phyloP scores from a whole-genome alignment of 352 stramenopile genomes.

The Pythium brassicae region DNA sequence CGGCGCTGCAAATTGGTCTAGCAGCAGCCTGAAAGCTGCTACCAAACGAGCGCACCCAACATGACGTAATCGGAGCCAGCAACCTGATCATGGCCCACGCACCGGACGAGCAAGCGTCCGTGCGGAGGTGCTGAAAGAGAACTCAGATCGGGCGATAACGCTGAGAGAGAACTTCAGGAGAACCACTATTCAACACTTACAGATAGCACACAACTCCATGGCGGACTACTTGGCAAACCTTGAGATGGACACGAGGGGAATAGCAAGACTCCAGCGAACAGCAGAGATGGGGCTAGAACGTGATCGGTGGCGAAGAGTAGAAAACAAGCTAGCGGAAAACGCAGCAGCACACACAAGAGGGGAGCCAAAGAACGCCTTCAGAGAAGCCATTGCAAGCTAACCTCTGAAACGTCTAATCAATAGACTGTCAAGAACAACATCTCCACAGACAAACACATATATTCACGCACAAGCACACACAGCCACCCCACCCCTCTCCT shows the following conservation, averaged over 20 bases:
- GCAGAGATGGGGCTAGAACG: too few species aligned
- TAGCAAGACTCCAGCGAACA: too few species aligned
- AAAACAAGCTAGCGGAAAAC: too few species aligned
- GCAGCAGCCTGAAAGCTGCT: background rate
- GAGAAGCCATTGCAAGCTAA: too few species aligned
- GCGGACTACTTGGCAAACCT: background rate
- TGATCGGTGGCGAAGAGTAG: too few species aligned
- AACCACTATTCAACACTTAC: background rate
- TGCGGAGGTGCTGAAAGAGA: background rate
- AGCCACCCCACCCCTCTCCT: too few species aligned
- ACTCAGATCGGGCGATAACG: background rate
- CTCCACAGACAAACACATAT: too few species aligned
- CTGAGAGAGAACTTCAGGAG: background rate
- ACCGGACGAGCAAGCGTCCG: background rate
- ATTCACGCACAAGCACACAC: too few species aligned
- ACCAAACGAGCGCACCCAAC: background rate
- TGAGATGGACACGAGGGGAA: background rate
- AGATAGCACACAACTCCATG: slow-evolving; percentile 9
- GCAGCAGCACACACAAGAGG: too few species aligned
- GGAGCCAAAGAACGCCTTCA: too few species aligned
- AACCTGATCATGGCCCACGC: background rate
- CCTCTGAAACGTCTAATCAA: too few species aligned
- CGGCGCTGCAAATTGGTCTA: background rate
- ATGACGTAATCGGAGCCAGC: background rate
- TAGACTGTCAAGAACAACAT: too few species aligned